Base-by-base conservation (phyloP, 805 yeast species). In the Candida boleticola region DNA sequence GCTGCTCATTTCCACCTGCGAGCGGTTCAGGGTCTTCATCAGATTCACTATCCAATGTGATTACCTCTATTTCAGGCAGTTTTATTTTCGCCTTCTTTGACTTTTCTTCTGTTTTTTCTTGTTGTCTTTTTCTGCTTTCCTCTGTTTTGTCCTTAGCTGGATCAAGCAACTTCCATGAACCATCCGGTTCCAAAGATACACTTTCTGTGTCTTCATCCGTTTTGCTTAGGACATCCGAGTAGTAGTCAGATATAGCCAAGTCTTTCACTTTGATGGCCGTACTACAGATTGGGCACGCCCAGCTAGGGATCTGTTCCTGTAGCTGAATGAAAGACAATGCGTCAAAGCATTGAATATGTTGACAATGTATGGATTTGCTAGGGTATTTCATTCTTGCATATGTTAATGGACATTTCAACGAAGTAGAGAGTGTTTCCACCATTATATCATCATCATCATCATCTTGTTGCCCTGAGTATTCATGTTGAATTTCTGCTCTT, bases 301-400 rank as follows among this genome's bases (percentile, higher is more conserved):
- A 92, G 0, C 86, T 78, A 0, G 96, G 85, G 0, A 85, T 79
- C 56, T 85, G 92, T 42, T 72, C 71, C 58, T 92, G 98, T 34
- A 89, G 71, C 53, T 80, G 77, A 7, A 93, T 52, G 55, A 77
- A 93, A 34, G 86, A 78, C 27, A 73, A 60, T 0, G 87, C 90
- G 62, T 93, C 99, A 59, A 90, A 88, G 57, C 98, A 90, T 53
- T 86, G 92, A 13, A 89, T 64, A 62, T 93, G 99, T 27, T 74
- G 66, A 63, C 99, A 93, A 36, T 63, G 68, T 1, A 73, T 63
- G 1, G 95, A 80, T 49, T 88, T 77, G 1, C 81, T 78, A 0
- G 99, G 98, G 40, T 74, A 61, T 42, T 70, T 66, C 74, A 93
- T 83, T 43, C 86, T 73, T 6, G 79, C 71, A 54, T 78, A 83